phyloP scores from a whole-genome alignment of 257 asterid genomes.

The Solanum stenotomum region DNA sequence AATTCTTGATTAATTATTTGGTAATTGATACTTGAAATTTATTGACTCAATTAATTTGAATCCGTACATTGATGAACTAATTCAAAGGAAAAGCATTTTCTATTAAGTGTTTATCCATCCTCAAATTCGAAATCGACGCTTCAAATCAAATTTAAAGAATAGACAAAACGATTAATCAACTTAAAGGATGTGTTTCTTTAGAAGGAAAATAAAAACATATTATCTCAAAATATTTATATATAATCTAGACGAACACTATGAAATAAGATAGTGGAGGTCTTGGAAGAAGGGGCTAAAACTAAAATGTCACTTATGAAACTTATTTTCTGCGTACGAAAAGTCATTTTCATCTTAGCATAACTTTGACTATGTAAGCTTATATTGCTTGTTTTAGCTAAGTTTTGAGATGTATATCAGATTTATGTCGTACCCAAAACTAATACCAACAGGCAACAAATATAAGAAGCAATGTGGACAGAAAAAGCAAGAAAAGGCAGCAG shows the following conservation, averaged over 20 bases:
- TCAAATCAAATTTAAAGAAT: neutral
- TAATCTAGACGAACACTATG: neutral
- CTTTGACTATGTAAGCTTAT: neutral
- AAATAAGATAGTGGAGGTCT: neutral
- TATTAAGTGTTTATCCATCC: neutral
- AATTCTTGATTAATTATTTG: neutral
- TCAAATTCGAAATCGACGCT: neutral
- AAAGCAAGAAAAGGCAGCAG: neutral
- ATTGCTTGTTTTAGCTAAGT: neutral
- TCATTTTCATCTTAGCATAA: neutral
- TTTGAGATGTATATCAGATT: neutral
- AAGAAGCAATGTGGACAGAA: neutral
- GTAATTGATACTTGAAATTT: neutral
- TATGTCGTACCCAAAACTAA: neutral
- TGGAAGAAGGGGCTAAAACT: neutral
- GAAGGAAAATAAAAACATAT: neutral
- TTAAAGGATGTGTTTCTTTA: neutral
- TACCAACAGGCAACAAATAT: neutral
- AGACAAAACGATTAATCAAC: neutral
- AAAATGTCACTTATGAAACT: neutral
- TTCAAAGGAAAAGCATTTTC: neutral
- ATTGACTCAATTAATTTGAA: neutral
- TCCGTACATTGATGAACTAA: neutral
- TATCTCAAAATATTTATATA: neutral
- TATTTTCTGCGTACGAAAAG: neutral